Conservation (phyloP, 441 rosid species). For the Aleurites moluccanus region DNA sequence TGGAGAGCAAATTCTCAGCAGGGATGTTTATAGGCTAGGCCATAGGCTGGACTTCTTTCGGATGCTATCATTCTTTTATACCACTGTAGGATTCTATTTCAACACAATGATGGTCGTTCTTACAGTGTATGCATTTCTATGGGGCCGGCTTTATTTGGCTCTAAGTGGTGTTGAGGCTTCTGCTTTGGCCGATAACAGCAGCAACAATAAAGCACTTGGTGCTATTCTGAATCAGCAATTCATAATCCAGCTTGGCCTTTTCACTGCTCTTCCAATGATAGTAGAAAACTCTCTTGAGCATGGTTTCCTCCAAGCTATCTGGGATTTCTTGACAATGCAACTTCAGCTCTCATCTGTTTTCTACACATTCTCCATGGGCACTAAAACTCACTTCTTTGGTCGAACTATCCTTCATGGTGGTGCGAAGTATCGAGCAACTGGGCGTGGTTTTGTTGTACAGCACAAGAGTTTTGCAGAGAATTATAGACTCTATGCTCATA, state of each 20-base stretch:
- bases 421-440: conserved; percentile 88
- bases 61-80: conserved; percentile 87
- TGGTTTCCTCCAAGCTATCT: conserved; percentile 79
- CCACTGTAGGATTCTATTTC: conserved; percentile 78
- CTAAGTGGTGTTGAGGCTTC: conserved; percentile 76
- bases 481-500: conserved; percentile 81
- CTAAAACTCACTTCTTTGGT: conserved; percentile 87
- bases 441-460: conserved; percentile 92
- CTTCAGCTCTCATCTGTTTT: conserved; percentile 91
- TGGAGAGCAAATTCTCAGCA: conserved; percentile 84
- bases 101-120: conserved; percentile 77
- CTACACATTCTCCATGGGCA: conserved; percentile 96
- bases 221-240: conserved; percentile 85
- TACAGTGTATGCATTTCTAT: conserved; percentile 73
- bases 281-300: conserved; percentile 90
- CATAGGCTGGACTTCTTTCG: conserved; percentile 89
- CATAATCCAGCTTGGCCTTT: conserved; percentile 84
- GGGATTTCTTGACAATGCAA: conserved; percentile 87
- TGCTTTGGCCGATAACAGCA: conserved; percentile 44
- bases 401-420: conserved; percentile 94
- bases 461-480: conserved; percentile 88
- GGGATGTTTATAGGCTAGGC: conserved; percentile 87
- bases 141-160: conserved; percentile 87
- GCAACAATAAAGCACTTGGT: conserved; percentile 63
- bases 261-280: conserved; percentile 91